These are phyloP conservation scores for Didymella pinodella DNA, from an alignment of 2,329 filamentous ascomycete species.

Conservation along the genomic window DNA sequence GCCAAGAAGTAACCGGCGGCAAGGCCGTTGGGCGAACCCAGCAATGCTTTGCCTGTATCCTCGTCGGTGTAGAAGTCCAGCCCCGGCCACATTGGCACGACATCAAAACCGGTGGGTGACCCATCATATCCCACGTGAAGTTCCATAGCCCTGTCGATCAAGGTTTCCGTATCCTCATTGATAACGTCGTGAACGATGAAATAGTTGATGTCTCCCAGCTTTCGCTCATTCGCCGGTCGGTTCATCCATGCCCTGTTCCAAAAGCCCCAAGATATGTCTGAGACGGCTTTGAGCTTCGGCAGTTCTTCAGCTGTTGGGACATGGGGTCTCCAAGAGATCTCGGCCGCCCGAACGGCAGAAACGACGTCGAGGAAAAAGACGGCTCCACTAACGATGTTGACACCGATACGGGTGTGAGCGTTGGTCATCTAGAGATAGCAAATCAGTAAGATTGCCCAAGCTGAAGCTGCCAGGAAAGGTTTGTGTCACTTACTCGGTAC, in stretches of 20 bases:
- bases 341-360: background rate
- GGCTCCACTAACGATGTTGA: background rate
- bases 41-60: conserved; percentile 16
- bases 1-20: conserved; percentile 11
- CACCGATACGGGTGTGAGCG: background rate
- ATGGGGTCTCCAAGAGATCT: background rate
- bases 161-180: background rate
- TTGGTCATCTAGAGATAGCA: background rate
- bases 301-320: background rate
- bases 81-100: conserved; percentile 4
- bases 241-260: background rate
- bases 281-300: background rate
- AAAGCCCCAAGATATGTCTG: conserved; percentile 4
- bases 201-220: conserved; percentile 1
- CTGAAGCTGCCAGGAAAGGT: no score
- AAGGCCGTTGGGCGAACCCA: conserved; percentile 18
- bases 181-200: conserved; percentile 1
- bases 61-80: background rate
- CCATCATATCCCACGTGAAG: background rate
- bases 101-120: background rate
- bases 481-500: background rate
- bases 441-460: background rate
- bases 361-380: conserved; percentile 2
- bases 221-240: background rate
- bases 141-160: background rate